phyloP scores from a whole-genome alignment of 2,329 filamentous ascomycete genomes.

The Decorospora gaudefroyi region DNA sequence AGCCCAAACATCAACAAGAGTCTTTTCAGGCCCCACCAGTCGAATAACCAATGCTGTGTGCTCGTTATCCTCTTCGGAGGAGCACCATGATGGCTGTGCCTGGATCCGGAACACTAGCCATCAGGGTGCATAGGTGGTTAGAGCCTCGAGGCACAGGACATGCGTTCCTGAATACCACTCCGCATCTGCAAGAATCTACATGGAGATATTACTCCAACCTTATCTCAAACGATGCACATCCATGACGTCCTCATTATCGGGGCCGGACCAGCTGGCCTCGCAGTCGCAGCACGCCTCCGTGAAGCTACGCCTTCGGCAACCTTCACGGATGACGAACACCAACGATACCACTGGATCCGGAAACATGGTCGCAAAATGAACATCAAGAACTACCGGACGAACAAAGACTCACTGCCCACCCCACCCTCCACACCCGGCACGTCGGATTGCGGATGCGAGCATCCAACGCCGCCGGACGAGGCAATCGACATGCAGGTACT shows the following conservation, averaged over 20 bases:
- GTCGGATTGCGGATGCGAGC: conserved; percentile 24
- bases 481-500: conserved; percentile 59
- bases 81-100: conserved; percentile 34
- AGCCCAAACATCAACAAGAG: too few relatives aligned
- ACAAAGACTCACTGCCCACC: conserved; percentile 36
- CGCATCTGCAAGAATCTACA: too few relatives aligned
- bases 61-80: too few relatives aligned
- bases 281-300: conserved; percentile 70
- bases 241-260: conserved; percentile 75
- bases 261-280: conserved; percentile 73
- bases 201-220: too few relatives aligned
- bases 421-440: conserved; percentile 30
- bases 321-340: conserved; percentile 82
- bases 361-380: conserved; percentile 65
- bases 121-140: conserved; percentile 28
- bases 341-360: conserved; percentile 77
- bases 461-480: conserved; percentile 7
- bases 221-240: conserved; percentile 42
- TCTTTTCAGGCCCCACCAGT: too few relatives aligned
- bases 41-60: not conserved
- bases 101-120: conserved; percentile 17
- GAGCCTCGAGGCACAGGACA: conserved; percentile 9
- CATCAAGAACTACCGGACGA: conserved; percentile 59
- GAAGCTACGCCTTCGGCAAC: conserved; percentile 76
- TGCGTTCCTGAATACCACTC: not conserved